phyloP scores from a whole-genome alignment of 2,329 filamentous ascomycete species.

The Penicillium sp. region DNA sequence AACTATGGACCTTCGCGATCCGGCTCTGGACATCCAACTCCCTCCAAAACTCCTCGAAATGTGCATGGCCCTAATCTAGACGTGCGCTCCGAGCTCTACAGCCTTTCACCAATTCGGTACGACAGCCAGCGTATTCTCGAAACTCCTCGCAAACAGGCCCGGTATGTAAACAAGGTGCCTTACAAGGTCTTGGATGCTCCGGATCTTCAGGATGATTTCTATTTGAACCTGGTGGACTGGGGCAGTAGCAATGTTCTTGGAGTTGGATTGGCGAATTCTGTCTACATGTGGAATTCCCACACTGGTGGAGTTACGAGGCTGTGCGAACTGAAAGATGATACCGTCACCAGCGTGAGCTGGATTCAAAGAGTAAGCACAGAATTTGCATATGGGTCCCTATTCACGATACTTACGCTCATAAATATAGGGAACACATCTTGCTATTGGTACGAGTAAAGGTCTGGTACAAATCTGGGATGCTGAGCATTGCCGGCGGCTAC shows the following conservation, averaged over 20 bases:
- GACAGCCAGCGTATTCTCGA: constrained; percentile 92
- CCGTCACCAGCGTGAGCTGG: constrained; percentile 95
- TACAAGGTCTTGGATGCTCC: constrained; percentile 98
- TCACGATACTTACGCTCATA: constrained; percentile 8
- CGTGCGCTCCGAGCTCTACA: constrained; percentile 89
- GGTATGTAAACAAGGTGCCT: constrained; percentile 91
- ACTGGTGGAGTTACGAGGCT: constrained; percentile 89
- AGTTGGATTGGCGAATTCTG: constrained; percentile 85
- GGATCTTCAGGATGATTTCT: constrained; percentile 95
- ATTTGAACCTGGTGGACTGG: constrained; percentile 97
- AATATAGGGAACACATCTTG: constrained; percentile 76
- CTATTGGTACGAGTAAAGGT: constrained; percentile 91
- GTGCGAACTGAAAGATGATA: constrained; percentile 88
- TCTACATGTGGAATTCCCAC: constrained; percentile 98
- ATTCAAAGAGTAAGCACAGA: constrained; percentile 69
- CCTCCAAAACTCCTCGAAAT: constrained; percentile 83
- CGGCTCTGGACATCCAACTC: constrained; percentile 78
- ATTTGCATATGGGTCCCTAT: not conserved
- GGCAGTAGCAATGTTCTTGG: constrained; percentile 91
- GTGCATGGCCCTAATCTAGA: constrained; percentile 86
- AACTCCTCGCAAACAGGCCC: constrained; percentile 81
- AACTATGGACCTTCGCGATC: constrained; percentile 78
- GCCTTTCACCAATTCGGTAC: constrained; percentile 87
- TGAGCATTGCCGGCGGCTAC: constrained; percentile 75
- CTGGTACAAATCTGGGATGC: constrained; percentile 98